phyloP scores from a whole-genome alignment of 768 basidiomycete species.

The Suillus tomentosus region DNA sequence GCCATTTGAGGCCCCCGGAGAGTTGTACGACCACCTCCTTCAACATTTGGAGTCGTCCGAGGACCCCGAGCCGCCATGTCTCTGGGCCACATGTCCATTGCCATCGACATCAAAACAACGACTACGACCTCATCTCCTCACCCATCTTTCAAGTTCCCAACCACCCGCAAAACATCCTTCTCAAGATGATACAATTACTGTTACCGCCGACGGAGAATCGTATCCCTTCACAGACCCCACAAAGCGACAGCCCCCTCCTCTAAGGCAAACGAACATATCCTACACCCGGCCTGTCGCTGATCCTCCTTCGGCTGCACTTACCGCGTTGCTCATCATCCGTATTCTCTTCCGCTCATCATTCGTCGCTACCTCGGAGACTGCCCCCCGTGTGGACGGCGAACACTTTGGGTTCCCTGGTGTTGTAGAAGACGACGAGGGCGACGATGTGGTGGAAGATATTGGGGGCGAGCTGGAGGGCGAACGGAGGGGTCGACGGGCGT shows the following conservation, averaged over 20 bases:
- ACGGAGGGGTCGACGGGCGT: slow-evolving; percentile 70
- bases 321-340: slow-evolving; percentile 80
- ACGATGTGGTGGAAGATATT: slow-evolving; percentile 32
- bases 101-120: slow-evolving; percentile 46
- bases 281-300: slow-evolving; percentile 62
- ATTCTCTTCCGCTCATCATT: slow-evolving; percentile 83
- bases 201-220: slow-evolving; percentile 54
- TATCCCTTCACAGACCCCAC: slow-evolving; percentile 68
- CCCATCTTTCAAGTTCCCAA: slow-evolving; percentile 69
- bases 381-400: slow-evolving; percentile 75
- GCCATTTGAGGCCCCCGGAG: slow-evolving; percentile 53
- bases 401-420: slow-evolving; percentile 90
- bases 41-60: slow-evolving; percentile 54
- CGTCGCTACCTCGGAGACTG: slow-evolving; percentile 58
- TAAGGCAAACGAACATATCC: slow-evolving; percentile 60
- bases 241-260: slow-evolving; percentile 66
- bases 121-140: slow-evolving; percentile 71
- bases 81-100: slow-evolving; percentile 72
- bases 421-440: slow-evolving; percentile 76
- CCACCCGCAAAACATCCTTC: slow-evolving; percentile 59
- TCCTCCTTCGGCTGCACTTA: slow-evolving; percentile 73
- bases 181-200: slow-evolving; percentile 73
- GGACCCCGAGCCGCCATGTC: slow-evolving; percentile 52
- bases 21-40: slow-evolving; percentile 74
- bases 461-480: slow-evolving; percentile 66